phyloP scores from a whole-genome alignment of 768 basidiomycete genomes.

The Chalciporus pseudorubinellus region DNA sequence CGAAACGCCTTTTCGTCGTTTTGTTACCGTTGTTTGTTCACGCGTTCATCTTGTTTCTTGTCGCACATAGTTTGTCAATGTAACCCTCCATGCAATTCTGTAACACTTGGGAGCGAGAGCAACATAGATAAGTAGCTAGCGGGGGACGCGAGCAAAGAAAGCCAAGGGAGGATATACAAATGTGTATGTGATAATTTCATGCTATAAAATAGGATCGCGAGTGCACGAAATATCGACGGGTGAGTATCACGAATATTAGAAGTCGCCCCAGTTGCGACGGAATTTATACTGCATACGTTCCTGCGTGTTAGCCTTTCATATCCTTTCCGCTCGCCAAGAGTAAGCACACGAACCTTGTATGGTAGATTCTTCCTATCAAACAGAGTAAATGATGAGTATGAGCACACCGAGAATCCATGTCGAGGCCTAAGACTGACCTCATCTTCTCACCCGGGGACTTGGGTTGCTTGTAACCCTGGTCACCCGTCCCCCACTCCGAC shows the following conservation, averaged over 20 bases:
- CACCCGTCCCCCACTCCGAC: constrained; percentile 71
- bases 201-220: constrained; percentile 1
- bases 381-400: constrained; percentile 4
- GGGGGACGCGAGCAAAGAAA: constrained; percentile 1
- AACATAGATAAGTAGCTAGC: constrained; percentile 2
- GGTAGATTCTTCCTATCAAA: constrained; percentile 67
- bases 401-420: neutral
- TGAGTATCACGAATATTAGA: constrained; percentile 40
- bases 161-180: constrained; percentile 25
- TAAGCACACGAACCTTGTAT: constrained; percentile 67
- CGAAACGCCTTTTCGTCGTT: neutral
- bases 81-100: constrained; percentile 4
- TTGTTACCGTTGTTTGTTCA: constrained; percentile 9
- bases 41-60: constrained; percentile 1
- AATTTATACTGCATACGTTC: constrained; percentile 84
- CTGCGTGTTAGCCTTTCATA: constrained; percentile 47
- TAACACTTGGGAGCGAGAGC: neutral
- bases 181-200: constrained; percentile 18
- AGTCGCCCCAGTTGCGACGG: constrained; percentile 85
- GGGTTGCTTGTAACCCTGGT: constrained; percentile 70
- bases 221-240: constrained; percentile 9
- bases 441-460: constrained; percentile 71
- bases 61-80: constrained; percentile 2
- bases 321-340: constrained; percentile 15
- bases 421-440: constrained; percentile 44